Conservation (phyloP, 495 filamentous ascomycete species). For the Talaromyces trachyspermus region DNA sequence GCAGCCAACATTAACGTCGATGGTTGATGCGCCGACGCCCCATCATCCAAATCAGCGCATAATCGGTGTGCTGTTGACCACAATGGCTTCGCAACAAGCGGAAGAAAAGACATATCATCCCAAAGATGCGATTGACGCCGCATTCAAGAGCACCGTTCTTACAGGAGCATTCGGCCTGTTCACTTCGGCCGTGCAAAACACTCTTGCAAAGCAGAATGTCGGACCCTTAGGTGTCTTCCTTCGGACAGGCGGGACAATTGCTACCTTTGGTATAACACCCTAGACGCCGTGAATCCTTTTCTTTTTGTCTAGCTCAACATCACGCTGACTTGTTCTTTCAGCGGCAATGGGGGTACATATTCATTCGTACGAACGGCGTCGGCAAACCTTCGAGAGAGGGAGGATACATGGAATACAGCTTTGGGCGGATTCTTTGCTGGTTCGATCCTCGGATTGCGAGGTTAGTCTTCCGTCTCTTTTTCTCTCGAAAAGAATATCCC, state of each 20-base stretch:
- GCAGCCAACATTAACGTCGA: constrained; percentile 4
- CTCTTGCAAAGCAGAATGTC: constrained; percentile 70
- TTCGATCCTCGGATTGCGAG: constrained; percentile 55
- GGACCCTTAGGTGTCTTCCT: constrained; percentile 71
- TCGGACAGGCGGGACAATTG: constrained; percentile 58
- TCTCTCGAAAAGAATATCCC: background rate
- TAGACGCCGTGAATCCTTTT: no score
- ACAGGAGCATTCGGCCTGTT: constrained; percentile 62
- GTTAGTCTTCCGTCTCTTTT: constrained; percentile 30
- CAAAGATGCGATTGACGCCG: constrained; percentile 65
- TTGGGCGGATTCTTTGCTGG: constrained; percentile 70
- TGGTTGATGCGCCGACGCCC: background rate
- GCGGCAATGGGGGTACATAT: constrained; percentile 77
- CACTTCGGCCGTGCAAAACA: constrained; percentile 75
- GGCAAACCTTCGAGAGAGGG: constrained; percentile 70
- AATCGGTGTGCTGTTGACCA: constrained; percentile 19
- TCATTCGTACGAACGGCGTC: constrained; percentile 65
- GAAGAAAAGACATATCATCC: constrained; percentile 60
- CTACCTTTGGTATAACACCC: constrained; percentile 50
- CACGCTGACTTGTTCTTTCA: constrained; percentile 21
- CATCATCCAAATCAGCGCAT: constrained; percentile 17
- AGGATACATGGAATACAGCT: constrained; percentile 62
- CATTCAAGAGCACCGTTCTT: constrained; percentile 55
- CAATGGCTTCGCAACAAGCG: constrained; percentile 37
- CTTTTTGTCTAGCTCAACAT: no score